Evolutionary conservation across 192 early-diverging fungal species (phyloP).

Genomic region (Allomyces macrogynus): DNA sequence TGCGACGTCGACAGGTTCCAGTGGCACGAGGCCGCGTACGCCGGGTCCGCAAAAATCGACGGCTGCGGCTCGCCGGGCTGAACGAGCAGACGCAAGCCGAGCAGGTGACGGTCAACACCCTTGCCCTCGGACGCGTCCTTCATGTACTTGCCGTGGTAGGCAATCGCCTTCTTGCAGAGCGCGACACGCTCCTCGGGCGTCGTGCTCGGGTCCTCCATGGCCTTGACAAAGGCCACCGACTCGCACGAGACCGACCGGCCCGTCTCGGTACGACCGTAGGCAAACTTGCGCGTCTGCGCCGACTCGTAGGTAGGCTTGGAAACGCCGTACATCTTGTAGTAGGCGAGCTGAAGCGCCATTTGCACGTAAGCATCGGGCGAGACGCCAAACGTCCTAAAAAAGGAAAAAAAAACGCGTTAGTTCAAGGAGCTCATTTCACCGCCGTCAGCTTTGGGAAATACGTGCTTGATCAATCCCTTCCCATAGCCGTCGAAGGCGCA

Average conservation of each 20-base stretch:
- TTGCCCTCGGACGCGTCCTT: conserved; percentile 51
- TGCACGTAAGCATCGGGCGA: conserved; percentile 64
- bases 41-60: conserved; percentile 40
- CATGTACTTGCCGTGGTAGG: conserved; percentile 62
- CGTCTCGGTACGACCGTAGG: conserved; percentile 86
- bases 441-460: conserved; percentile 11
- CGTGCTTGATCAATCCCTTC: conserved; percentile 74
- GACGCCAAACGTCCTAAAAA: conserved; percentile 26
- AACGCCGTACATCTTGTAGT: conserved; percentile 69
- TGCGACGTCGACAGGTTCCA: conserved; percentile 61
- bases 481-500: conserved; percentile 74
- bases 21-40: conserved; percentile 36
- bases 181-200: conserved; percentile 32
- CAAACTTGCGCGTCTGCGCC: conserved; percentile 78
- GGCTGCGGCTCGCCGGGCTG: conserved; percentile 16
- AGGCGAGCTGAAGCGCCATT: conserved; percentile 92
- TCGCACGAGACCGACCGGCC: conserved; percentile 61
- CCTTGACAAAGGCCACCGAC: conserved; percentile 56
- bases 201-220: conserved; percentile 50
- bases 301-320: conserved; percentile 77
- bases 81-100: conserved; percentile 48
- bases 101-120: conserved; percentile 64
- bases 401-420: no score
- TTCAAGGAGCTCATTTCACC: no score
- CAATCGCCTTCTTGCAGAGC: conserved; percentile 53